Evolutionary conservation across 768 basidiomycete genomes (phyloP).

Genomic region (Trametes meyenii): DNA sequence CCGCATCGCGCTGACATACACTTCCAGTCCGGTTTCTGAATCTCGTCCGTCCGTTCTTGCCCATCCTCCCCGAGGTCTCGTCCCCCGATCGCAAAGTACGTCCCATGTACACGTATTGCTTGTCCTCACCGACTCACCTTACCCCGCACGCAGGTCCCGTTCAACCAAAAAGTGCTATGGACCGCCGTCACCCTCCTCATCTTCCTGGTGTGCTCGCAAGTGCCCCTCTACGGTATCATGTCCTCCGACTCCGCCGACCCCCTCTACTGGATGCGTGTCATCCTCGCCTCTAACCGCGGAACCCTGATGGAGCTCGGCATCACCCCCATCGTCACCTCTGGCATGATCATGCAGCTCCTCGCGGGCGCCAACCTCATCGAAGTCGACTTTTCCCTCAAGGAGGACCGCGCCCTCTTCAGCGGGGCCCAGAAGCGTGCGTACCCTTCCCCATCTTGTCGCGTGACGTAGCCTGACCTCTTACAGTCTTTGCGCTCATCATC

Average conservation of each 20-base stretch:
- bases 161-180: slow-evolving; percentile 99
- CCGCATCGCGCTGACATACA: neutral
- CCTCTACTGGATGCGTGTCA: slow-evolving; percentile 99
- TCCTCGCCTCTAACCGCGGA: slow-evolving; percentile 96
- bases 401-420: slow-evolving; percentile 93
- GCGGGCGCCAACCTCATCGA: slow-evolving; percentile 98
- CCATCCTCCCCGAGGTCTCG: slow-evolving; percentile 95
- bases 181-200: slow-evolving; percentile 98
- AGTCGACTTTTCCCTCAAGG: slow-evolving; percentile 96
- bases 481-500: slow-evolving; percentile 97
- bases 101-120: slow-evolving; percentile 8
- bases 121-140: slow-evolving; percentile 6
- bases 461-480: neutral
- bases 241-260: slow-evolving; percentile 99
- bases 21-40: slow-evolving; percentile 90
- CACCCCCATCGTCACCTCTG: slow-evolving; percentile 94
- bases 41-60: slow-evolving; percentile 97
- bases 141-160: slow-evolving; percentile 69
- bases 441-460: neutral
- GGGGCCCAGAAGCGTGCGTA: slow-evolving; percentile 92
- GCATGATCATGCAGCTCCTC: slow-evolving; percentile 99
- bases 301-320: slow-evolving; percentile 99
- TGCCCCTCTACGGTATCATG: slow-evolving; percentile 99
- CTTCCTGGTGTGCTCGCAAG: slow-evolving; percentile 99
- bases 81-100: slow-evolving; percentile 95